phyloP scores from a whole-genome alignment of 1,284 basidiomycete genomes.

The Tranzscheliella williamsii region DNA sequence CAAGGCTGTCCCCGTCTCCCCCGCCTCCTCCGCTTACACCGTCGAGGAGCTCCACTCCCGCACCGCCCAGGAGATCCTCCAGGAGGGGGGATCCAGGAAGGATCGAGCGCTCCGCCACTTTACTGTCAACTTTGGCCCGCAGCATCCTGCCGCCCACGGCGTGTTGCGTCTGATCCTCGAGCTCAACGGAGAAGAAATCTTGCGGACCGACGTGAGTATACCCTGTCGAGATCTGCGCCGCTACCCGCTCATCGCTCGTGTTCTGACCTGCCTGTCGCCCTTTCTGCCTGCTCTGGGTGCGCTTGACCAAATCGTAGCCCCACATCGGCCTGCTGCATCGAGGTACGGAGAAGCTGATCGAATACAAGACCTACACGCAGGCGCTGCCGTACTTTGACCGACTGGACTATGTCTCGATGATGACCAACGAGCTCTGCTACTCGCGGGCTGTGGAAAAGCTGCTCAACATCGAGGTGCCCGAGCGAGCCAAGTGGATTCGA shows the following conservation, averaged over 20 bases:
- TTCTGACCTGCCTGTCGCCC: background rate
- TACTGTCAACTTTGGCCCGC: slow-evolving; percentile 66
- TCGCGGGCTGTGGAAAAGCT: slow-evolving; percentile 97
- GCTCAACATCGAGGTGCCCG: slow-evolving; percentile 97
- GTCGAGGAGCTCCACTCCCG: slow-evolving; percentile 70
- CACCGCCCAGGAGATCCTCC: slow-evolving; percentile 75
- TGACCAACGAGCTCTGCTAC: slow-evolving; percentile 73
- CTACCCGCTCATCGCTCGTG: background rate
- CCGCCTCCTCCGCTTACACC: slow-evolving; percentile 41
- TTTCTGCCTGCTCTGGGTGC: too few species aligned
- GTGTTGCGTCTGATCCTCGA: slow-evolving; percentile 97
- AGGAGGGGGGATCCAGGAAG: slow-evolving; percentile 72
- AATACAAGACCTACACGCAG: slow-evolving; percentile 98
- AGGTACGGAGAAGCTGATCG: slow-evolving; percentile 97
- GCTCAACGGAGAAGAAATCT: slow-evolving; percentile 82
- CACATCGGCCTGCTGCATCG: slow-evolving; percentile 95
- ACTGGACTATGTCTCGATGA: slow-evolving; percentile 97
- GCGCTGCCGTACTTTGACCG: slow-evolving; percentile 99
- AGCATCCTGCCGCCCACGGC: slow-evolving; percentile 98
- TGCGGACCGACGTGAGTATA: slow-evolving; percentile 47
- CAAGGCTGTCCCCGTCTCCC: slow-evolving; percentile 30
- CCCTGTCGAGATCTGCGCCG: background rate
- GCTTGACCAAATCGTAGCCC: slow-evolving; percentile 65
- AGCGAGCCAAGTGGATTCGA: slow-evolving; percentile 97
- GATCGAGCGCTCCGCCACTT: slow-evolving; percentile 74